A percentile compares a stretch with the other conserved stretches of the same genome.
Evolutionary conservation across 768 basidiomycete species (phyloP).

Genomic region (Clitopilus passeckerianus): DNA sequence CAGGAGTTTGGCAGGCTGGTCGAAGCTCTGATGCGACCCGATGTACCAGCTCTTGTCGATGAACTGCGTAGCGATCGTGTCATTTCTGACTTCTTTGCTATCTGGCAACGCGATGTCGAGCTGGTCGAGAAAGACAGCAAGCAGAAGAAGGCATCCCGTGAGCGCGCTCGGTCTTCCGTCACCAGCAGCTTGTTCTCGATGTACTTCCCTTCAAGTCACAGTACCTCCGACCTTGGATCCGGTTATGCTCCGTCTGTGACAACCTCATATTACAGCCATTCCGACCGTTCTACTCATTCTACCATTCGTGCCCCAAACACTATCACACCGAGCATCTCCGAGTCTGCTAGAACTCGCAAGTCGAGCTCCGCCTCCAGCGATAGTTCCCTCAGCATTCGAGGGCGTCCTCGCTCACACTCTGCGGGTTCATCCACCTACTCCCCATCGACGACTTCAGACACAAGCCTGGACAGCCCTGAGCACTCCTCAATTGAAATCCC

Average conservation of each 20-base stretch:
- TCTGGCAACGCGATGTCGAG: conserved; percentile 73
- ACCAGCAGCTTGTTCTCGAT: conserved; percentile 52
- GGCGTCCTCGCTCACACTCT: conserved; percentile 32
- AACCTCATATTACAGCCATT: conserved; percentile 12
- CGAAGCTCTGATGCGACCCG: conserved; percentile 49
- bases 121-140: conserved; percentile 32
- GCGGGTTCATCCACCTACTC: conserved; percentile 37
- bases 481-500: conserved; percentile 20
- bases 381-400: conserved; percentile 9
- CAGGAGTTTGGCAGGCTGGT: conserved; percentile 57
- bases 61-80: conserved; percentile 56
- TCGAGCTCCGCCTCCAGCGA: conserved; percentile 14
- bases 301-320: background rate
- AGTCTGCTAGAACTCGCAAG: conserved; percentile 8
- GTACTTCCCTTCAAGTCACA: conserved; percentile 45
- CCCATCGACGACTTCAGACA: conserved; percentile 33
- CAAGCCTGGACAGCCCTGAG: conserved; percentile 25
- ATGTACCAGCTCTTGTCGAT: conserved; percentile 59
- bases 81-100: conserved; percentile 74
- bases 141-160: conserved; percentile 12
- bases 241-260: conserved; percentile 8
- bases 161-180: conserved; percentile 35
- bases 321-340: background rate
- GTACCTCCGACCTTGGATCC: conserved; percentile 5
- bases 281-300: conserved; percentile 4